phyloP scores from a whole-genome alignment of 2,329 filamentous ascomycete genomes.

The Trichoderma asperellum region DNA sequence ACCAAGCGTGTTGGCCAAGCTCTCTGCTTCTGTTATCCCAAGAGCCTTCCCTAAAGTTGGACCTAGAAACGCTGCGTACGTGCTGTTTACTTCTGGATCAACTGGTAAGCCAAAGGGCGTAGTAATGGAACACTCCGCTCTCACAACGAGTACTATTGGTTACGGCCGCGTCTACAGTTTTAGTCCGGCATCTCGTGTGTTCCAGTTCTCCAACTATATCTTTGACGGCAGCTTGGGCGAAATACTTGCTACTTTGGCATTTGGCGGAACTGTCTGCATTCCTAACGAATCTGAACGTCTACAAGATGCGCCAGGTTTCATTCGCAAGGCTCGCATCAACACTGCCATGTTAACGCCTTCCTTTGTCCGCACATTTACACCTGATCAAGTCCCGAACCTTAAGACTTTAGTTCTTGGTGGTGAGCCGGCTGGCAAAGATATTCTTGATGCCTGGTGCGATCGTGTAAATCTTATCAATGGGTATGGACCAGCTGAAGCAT shows the following conservation, averaged over 20 bases:
- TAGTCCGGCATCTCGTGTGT: neutral
- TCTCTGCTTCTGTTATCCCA: neutral
- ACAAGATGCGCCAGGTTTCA: neutral
- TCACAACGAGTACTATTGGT: conserved; percentile 2
- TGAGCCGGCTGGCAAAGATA: conserved; percentile 16
- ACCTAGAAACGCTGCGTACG: conserved; percentile 20
- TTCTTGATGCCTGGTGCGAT: conserved; percentile 7
- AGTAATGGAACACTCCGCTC: conserved; percentile 19
- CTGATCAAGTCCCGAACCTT: conserved; percentile 21
- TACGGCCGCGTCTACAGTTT: conserved; percentile 2
- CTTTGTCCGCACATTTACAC: conserved; percentile 6
- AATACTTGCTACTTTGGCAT: neutral
- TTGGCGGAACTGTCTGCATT: conserved; percentile 15
- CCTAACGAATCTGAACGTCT: conserved; percentile 4
- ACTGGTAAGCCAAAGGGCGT: conserved; percentile 25
- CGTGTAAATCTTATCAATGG: conserved; percentile 45
- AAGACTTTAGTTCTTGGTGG: conserved; percentile 22
- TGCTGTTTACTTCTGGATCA: conserved; percentile 24
- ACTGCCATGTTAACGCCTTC: conserved; percentile 23
- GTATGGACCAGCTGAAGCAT: conserved; percentile 49
- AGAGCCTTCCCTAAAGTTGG: neutral
- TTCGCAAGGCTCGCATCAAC: neutral
- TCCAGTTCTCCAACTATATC: conserved; percentile 26
- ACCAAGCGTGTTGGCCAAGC: neutral
- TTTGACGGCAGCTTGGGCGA: conserved; percentile 22